These are phyloP conservation scores for Petrea volubilis DNA, from an alignment of 257 asterid species.

Conservation along the genomic window DNA sequence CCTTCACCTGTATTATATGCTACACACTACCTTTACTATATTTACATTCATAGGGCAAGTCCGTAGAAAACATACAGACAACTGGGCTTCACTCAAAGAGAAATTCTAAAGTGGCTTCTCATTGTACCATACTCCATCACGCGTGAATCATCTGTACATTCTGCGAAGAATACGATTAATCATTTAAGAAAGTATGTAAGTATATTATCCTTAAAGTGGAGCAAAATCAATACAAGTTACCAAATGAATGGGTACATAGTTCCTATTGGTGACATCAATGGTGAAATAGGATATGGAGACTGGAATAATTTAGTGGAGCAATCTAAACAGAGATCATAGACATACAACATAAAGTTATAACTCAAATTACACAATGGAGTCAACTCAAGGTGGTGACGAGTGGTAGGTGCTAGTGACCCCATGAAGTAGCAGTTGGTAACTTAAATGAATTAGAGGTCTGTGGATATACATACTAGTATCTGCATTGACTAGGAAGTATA, in stretches of 20 bases:
- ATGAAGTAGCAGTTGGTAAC: background rate
- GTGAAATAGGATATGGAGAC: background rate
- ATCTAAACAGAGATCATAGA: background rate
- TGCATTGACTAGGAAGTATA: too few relatives aligned
- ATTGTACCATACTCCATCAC: conserved; percentile 31
- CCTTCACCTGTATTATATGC: conserved; percentile 12
- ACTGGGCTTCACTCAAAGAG: conserved; percentile 12
- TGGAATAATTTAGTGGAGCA: background rate
- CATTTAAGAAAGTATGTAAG: conserved; percentile 6
- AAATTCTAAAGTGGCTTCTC: background rate
- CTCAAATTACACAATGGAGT: background rate
- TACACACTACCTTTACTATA: conserved; percentile 16
- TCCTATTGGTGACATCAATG: background rate
- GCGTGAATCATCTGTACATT: conserved; percentile 62
- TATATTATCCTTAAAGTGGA: background rate
- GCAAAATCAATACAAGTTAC: background rate
- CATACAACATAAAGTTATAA: background rate
- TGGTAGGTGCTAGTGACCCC: background rate
- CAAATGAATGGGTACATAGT: background rate
- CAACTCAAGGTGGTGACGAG: conserved; percentile 2
- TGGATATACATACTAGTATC: background rate
- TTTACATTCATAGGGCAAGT: conserved; percentile 29
- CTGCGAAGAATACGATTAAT: conserved; percentile 28
- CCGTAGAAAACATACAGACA: conserved; percentile 10
- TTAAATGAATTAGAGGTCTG: background rate